phyloP scores from a whole-genome alignment of 768 basidiomycete genomes.

The Rhodotorula graminis region DNA sequence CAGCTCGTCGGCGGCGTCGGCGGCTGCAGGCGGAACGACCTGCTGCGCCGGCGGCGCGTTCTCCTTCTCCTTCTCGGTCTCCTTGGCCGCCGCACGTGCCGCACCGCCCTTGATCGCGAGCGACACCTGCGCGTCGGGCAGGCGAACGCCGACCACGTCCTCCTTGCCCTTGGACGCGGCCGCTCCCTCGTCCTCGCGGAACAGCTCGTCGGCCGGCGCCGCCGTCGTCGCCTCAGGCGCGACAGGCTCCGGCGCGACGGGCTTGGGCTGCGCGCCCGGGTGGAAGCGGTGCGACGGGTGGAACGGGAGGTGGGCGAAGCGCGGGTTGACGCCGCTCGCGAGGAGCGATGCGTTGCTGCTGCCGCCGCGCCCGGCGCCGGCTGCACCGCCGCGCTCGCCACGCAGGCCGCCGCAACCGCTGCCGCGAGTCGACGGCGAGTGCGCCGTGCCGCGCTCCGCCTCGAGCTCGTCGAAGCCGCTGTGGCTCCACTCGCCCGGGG shows the following conservation, averaged over 20 bases:
- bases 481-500: constrained; percentile 63
- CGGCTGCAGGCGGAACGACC: too few species aligned
- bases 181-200: not conserved
- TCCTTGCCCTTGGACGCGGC: not conserved
- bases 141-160: not conserved
- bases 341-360: not conserved
- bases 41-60: too few species aligned
- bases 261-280: not conserved
- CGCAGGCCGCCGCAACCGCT: not conserved
- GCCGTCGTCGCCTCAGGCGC: not conserved
- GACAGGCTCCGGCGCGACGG: not conserved
- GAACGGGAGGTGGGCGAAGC: constrained; percentile 34
- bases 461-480: constrained; percentile 87
- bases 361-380: not conserved
- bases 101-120: constrained; percentile 20
- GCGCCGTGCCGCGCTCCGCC: constrained; percentile 51
- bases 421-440: too few species aligned
- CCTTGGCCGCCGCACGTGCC: not conserved
- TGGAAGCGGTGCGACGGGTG: constrained; percentile 37
- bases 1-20: too few species aligned
- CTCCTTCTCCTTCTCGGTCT: not conserved
- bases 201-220: not conserved
- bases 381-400: not conserved
- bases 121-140: constrained; percentile 12
- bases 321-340: constrained; percentile 33